Evolutionary conservation across 1,139 yeast species (phyloP).

Genomic region (Nakaseomyces bracarensis): DNA sequence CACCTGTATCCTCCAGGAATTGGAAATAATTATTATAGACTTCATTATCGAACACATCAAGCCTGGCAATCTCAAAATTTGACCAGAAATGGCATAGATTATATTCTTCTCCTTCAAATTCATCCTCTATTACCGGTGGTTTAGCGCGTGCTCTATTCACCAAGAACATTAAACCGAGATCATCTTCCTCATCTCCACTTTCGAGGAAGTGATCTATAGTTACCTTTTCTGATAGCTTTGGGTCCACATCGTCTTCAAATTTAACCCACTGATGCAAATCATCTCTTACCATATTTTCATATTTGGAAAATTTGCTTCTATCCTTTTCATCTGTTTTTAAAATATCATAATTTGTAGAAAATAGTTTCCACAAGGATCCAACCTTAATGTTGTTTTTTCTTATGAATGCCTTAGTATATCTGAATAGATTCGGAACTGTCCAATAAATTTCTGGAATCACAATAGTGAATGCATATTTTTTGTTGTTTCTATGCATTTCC

Average conservation of each 20-base stretch:
- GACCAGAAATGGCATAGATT: conserved; percentile 90
- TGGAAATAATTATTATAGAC: conserved; percentile 58
- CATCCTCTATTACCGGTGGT: conserved; percentile 35
- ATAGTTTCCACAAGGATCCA: conserved; percentile 52
- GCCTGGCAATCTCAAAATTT: conserved; percentile 81
- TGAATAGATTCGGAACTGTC: conserved; percentile 73
- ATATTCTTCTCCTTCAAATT: conserved; percentile 58
- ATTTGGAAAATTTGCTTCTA: conserved; percentile 10
- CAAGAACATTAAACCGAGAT: conserved; percentile 18
- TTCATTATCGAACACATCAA: conserved; percentile 60
- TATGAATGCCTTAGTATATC: conserved; percentile 60
- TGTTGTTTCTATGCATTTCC: conserved; percentile 62
- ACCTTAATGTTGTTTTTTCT: conserved; percentile 40
- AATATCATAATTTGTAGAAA: conserved; percentile 35
- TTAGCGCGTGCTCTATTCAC: conserved; percentile 19
- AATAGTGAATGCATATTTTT: conserved; percentile 78
- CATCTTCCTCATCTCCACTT: conserved; percentile 11
- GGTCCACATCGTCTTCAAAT: conserved; percentile 20
- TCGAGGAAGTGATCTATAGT: conserved; percentile 26
- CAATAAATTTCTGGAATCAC: conserved; percentile 64
- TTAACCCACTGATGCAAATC: conserved; percentile 36
- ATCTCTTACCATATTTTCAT: conserved; percentile 34
- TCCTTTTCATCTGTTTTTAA: conserved; percentile 13
- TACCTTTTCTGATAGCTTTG: conserved; percentile 25
- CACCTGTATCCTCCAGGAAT: conserved; percentile 61